Evolutionary conservation across 2,329 filamentous ascomycete genomes (phyloP), one percentile per base, ranked within the genome.

Genomic region (Thielaviopsis euricoi): DNA sequence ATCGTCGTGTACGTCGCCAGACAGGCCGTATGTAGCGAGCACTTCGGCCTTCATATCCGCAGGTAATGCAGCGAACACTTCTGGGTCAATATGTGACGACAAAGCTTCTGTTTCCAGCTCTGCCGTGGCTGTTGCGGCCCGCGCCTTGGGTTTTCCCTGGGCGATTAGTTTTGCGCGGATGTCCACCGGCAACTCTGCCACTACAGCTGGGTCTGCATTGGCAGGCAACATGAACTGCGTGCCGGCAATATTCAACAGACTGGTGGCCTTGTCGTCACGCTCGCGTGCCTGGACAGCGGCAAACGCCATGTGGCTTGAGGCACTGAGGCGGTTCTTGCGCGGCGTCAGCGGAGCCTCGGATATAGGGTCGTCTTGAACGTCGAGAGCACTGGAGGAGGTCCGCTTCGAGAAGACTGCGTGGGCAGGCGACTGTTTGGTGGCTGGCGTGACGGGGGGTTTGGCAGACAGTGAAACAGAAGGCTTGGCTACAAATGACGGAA

Each of bases 201-300:
- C 71, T 0, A 95, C 85, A n/a, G 77, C 74, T 0, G 85, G 83
- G 66, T 98, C 93, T 1, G 87, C 79, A 63, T 95, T 87, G 1
- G 80, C 80, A 0, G 93, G 93, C 64, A 98, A 76, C 52, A 97
- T 81, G 65, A 98, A 98, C 65, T 98, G 93, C 0, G 91, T 95
- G 1, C 91, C 89, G 2, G 82, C 75, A 2, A 88, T 79, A 65
- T 96, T 95, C 22, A 95, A 72, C 1, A 83, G 83, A 6, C 78
- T 80, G 61, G 78, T 85, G 22, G 85, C 73, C 69, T 80, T 73
- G 62, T 72, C 60, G 67, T 86, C 70, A 58, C 68, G 72, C 22
- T 66, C 64, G 58, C 71, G 75, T 1, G 76, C 74, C 62, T 71
- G 74, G 2, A 75, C 70, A 53, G 82, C 70, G 2, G 74, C 72